Percentiles rank a stretch among this genome's conserved stretches.
Conservation (phyloP, 768 basidiomycete genomes). For the Jaapia argillacea region DNA sequence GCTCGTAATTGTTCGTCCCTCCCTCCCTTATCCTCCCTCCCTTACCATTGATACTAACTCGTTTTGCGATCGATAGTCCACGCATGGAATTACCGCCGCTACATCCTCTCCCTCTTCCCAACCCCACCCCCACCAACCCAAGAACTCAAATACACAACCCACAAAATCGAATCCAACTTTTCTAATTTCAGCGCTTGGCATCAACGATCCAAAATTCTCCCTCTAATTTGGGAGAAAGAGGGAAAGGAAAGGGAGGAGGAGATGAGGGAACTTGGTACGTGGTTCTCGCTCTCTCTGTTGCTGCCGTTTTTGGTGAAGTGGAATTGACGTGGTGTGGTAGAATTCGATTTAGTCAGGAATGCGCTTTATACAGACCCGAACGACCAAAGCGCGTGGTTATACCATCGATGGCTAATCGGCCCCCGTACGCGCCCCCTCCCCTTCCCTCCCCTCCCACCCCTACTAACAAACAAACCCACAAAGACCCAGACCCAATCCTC, state of each 20-base stretch:
- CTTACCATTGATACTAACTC: too few species aligned
- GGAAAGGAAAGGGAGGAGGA: conserved; percentile 41
- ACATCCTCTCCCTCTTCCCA: conserved; percentile 67
- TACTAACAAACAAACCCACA: too few species aligned
- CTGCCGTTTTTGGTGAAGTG: too few species aligned
- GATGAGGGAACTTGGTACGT: too few species aligned
- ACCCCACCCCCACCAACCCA: conserved; percentile 39
- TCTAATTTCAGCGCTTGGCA: conserved; percentile 99
- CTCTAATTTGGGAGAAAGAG: conserved; percentile 52
- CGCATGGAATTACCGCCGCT: conserved; percentile 91
- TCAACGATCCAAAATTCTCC: conserved; percentile 78
- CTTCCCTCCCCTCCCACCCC: too few species aligned
- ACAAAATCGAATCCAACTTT: conserved; percentile 89
- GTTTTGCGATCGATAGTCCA: conserved; percentile 72
- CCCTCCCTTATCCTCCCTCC: too few species aligned
- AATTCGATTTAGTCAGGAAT: conserved; percentile 86
- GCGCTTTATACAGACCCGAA: conserved; percentile 95
- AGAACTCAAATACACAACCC: conserved; percentile 81
- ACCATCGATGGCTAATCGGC: conserved; percentile 95
- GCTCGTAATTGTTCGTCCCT: conserved; percentile 76
- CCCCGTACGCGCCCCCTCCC: conserved; percentile 34
- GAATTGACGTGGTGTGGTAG: too few species aligned
- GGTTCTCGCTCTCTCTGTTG: too few species aligned
- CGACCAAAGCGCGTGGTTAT: conserved; percentile 97
- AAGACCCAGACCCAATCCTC: too few species aligned